A percentile compares a stretch with the other conserved stretches of the same genome.
These are phyloP conservation scores for Fusarium succisae DNA, from an alignment of 2,329 filamentous ascomycete species.

Conservation along the genomic window DNA sequence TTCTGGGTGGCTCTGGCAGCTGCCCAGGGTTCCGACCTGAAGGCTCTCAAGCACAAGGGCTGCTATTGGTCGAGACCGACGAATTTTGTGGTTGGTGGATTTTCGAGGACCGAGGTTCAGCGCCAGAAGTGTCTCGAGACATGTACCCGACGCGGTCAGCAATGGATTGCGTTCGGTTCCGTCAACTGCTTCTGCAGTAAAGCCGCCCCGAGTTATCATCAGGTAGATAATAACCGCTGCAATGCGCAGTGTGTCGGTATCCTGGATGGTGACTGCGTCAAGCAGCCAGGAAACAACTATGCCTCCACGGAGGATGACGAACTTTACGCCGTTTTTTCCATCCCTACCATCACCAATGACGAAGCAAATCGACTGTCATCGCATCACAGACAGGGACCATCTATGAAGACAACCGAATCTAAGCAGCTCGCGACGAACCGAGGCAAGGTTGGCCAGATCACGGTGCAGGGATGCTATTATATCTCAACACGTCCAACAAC, in stretches of 20 bases:
- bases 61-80: neutral
- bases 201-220: neutral
- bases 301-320: neutral
- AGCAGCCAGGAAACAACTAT: neutral
- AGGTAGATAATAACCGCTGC: neutral
- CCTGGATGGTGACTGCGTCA: neutral
- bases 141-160: neutral
- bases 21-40: neutral
- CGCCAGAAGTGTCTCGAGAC: neutral
- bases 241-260: neutral
- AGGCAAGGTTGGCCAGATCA: neutral
- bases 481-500: neutral
- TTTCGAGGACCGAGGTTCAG: neutral
- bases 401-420: neutral
- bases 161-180: neutral
- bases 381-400: neutral
- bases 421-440: neutral
- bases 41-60: neutral
- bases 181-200: neutral
- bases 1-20: conserved; percentile 10
- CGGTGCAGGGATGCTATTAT: neutral
- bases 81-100: neutral
- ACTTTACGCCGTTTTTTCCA: neutral
- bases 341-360: neutral
- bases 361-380: neutral